Evolutionary conservation across 495 filamentous ascomycete species (phyloP), one percentile per base, ranked within the genome.

Genomic region (Lindgomyces ingoldianus): DNA sequence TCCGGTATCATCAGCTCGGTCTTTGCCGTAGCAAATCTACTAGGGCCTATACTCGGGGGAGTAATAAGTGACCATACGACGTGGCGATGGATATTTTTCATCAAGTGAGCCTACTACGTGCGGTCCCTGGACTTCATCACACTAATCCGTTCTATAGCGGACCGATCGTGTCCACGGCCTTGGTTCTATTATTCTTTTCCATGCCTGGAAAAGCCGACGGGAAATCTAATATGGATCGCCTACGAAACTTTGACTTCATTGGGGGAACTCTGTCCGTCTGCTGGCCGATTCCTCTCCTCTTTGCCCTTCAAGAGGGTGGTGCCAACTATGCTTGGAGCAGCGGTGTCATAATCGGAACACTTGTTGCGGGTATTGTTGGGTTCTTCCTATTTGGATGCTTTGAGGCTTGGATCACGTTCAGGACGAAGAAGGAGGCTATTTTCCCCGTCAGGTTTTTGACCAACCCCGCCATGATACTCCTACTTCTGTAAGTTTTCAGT

Each of bases 1-100:
- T 77, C 80, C 4, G 79, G 70, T 16, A 72, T 83, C 26, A 74
- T 82, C 51, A 78, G 80, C 22, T 70, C 77, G 18, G 77, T 80
- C 14, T 77, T 79, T 47, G 77, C 74, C n/a, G 52, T 83, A 9
- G 75, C 77, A 8, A 76, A 74, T 51, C 64, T 79, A 3, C 60
- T 79, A 0, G 79, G 79, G 2, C 79, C 78, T 8, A 63, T 82
- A 14, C 55, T 83, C 0, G 81, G 80, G 9, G 81, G 80, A 26
- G 73, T 68, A 0, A 80, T 83, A 16, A 55, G 54, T 27, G 51
- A 76, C 72, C 2, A 58, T 14, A 62, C 62, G 4, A 70, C 42
- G 4, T 70, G 67, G 67, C 24, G 67, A 19, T 65, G 62, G 64
- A 62, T 70, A 30, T 70, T 70, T 11, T 79, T 74, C 65, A 55